phyloP scores from a whole-genome alignment of 495 filamentous ascomycete genomes.

The Hamigera avellanea region DNA sequence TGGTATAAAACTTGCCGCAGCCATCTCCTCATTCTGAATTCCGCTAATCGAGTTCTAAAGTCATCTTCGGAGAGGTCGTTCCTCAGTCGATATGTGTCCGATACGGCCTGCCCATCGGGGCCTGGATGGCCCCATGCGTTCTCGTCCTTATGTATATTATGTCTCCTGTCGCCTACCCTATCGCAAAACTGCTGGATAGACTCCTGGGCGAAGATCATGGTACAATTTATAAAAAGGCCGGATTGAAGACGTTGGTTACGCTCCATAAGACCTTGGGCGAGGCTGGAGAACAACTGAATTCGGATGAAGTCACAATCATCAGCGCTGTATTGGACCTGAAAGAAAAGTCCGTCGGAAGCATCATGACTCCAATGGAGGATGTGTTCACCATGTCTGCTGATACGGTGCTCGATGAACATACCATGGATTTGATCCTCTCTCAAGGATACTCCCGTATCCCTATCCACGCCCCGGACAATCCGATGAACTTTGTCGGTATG shows the following conservation, averaged over 20 bases:
- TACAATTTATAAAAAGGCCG: slow-evolving; percentile 91
- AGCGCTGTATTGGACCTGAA: slow-evolving; percentile 93
- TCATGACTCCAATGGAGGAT: slow-evolving; percentile 98
- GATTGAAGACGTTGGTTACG: slow-evolving; percentile 81
- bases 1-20: slow-evolving; percentile 46
- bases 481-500: slow-evolving; percentile 89
- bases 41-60: slow-evolving; percentile 25
- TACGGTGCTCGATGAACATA: slow-evolving; percentile 78
- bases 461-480: slow-evolving; percentile 76
- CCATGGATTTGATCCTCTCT: slow-evolving; percentile 84
- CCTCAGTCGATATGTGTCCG: slow-evolving; percentile 95
- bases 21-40: too few species aligned
- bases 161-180: slow-evolving; percentile 77
- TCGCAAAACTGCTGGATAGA: slow-evolving; percentile 79
- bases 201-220: slow-evolving; percentile 87
- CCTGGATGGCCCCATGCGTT: slow-evolving; percentile 85
- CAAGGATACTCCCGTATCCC: slow-evolving; percentile 94
- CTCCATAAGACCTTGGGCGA: slow-evolving; percentile 84
- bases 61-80: slow-evolving; percentile 94
- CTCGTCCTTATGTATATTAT: slow-evolving; percentile 84
- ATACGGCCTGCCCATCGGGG: slow-evolving; percentile 92
- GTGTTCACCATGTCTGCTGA: slow-evolving; percentile 93
- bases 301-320: slow-evolving; percentile 98
- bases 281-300: slow-evolving; percentile 78
- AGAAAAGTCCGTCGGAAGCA: slow-evolving; percentile 83